A percentile compares a stretch with the other conserved stretches of the same genome.
phyloP scores from a whole-genome alignment of 805 yeast species.

The Priceomyces castillae region DNA sequence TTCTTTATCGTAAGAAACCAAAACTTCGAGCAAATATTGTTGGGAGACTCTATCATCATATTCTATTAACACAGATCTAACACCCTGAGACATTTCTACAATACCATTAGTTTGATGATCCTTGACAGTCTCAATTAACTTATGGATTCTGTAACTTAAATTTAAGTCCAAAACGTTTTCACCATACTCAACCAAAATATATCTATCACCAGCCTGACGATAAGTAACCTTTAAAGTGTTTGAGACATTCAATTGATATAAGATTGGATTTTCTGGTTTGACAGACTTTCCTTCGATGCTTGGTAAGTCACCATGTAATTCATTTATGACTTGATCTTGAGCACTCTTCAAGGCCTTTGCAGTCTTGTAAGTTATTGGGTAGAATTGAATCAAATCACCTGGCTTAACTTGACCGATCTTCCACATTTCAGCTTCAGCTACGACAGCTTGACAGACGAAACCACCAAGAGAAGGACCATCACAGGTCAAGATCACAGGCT shows the following conservation, averaged over 20 bases:
- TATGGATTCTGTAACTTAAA: constrained; percentile 79
- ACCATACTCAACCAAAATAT: constrained; percentile 89
- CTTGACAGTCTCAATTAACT: constrained; percentile 70
- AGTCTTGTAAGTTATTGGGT: constrained; percentile 65
- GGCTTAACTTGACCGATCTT: constrained; percentile 97
- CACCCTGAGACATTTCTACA: constrained; percentile 96
- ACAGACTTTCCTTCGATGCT: constrained; percentile 20
- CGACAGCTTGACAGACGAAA: constrained; percentile 94
- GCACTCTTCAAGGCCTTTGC: constrained; percentile 62
- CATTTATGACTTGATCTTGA: constrained; percentile 56
- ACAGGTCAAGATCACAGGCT: constrained; percentile 93
- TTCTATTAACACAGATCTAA: constrained; percentile 88
- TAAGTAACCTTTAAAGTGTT: constrained; percentile 71
- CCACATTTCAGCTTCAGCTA: constrained; percentile 96
- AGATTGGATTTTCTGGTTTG: constrained; percentile 65
- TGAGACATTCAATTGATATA: constrained; percentile 49
- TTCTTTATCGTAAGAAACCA: constrained; percentile 73
- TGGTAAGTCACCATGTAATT: constrained; percentile 44
- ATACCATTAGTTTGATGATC: constrained; percentile 70
- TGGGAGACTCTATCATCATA: constrained; percentile 71
- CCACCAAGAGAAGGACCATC: constrained; percentile 99
- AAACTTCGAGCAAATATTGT: constrained; percentile 53
- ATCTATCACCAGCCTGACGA: constrained; percentile 97
- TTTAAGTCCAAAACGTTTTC: constrained; percentile 83
- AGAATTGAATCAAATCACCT: constrained; percentile 80